These are phyloP conservation scores for Scedosporium minutisporum DNA, from an alignment of 2,329 filamentous ascomycete genomes.

Conservation along the genomic window DNA sequence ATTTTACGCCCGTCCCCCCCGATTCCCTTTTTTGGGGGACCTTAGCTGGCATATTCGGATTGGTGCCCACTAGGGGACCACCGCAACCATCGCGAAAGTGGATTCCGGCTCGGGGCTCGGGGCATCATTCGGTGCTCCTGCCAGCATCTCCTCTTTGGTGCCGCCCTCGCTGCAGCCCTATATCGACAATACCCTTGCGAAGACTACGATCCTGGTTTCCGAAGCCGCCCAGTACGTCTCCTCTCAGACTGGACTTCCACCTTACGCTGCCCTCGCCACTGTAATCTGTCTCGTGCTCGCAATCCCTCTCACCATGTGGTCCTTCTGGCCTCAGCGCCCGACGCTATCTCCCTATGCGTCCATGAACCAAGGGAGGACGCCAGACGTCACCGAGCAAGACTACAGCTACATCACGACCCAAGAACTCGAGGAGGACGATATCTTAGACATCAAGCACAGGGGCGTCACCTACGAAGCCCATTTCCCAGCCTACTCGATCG, in stretches of 20 bases:
- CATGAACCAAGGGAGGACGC: slow-evolving; percentile 32
- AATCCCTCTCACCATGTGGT: slow-evolving; percentile 33
- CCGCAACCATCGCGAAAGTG: slow-evolving; percentile 35
- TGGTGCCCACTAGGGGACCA: slow-evolving; percentile 1
- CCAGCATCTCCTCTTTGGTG: slow-evolving; percentile 45
- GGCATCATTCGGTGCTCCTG: slow-evolving; percentile 48
- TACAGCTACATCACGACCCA: slow-evolving; percentile 77
- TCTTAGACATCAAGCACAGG: slow-evolving; percentile 61
- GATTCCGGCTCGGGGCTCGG: slow-evolving; percentile 44
- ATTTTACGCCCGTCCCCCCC: slow-evolving; percentile 15
- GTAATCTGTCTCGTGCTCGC: slow-evolving; percentile 39
- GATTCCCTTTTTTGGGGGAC: neutral
- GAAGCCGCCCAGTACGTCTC: slow-evolving; percentile 41
- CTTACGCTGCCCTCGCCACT: slow-evolving; percentile 34
- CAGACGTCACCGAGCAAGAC: slow-evolving; percentile 64
- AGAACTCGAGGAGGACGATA: slow-evolving; percentile 61
- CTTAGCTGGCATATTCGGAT: neutral
- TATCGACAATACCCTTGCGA: slow-evolving; percentile 37
- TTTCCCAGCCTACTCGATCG: slow-evolving; percentile 68
- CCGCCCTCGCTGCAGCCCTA: slow-evolving; percentile 39
- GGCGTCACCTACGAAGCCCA: slow-evolving; percentile 57
- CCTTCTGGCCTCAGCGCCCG: slow-evolving; percentile 10
- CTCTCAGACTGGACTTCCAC: slow-evolving; percentile 38
- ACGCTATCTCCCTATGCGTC: slow-evolving; percentile 6
- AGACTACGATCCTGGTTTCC: slow-evolving; percentile 29